Evolutionary conservation across 768 basidiomycete genomes (phyloP), one percentile per base, ranked within the genome.

Genomic region (Psilocybe subaeruginosa): DNA sequence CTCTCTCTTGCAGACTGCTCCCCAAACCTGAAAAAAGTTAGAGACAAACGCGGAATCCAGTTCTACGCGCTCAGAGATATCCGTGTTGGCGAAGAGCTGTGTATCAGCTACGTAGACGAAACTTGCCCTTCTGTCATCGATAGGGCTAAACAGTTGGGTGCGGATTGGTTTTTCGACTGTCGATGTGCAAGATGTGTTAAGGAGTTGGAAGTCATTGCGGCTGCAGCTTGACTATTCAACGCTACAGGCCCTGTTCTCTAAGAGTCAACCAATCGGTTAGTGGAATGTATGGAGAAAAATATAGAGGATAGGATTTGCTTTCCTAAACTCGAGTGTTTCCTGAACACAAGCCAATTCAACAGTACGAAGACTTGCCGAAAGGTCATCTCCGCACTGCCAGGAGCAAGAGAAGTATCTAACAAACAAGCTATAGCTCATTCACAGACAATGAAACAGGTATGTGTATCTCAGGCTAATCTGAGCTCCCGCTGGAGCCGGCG

Each of bases 151-250:
- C 77, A 80, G 54, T 69, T 87, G 48, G 70, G 73, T 30, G 74
- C 74, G 43, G 82, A 80, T 11, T 87, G 86, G 86, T 87, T 82
- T 67, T 88, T 88, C 61, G 73, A 72, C 1, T 87, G 86, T 68
- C 69, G 64, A 9, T 87, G 86, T 67, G 62, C 70, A 27, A 77
- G 80, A 35, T 88, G 86, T 70, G 30, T 61, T 27, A 64, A 58
- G 47, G 77, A 78, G 72, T 53, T 69, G 56, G 50, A 43, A 43
- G 41, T 5, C 11, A 12, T 43, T 14, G 47, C 11, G 30, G 37
- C 17, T 58, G 29, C 51, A 37, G 35, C 29, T 11, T 39, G 30
- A 45, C 16, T 61, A 8, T n/a, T 23, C 55, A 29, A 31, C 16
- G 5, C 17, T 8, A n/a, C 50, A 16, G 8, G 1, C 14, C 7